phyloP scores from a whole-genome alignment of 2,329 filamentous ascomycete genomes.

The Penicillium concentricum region DNA sequence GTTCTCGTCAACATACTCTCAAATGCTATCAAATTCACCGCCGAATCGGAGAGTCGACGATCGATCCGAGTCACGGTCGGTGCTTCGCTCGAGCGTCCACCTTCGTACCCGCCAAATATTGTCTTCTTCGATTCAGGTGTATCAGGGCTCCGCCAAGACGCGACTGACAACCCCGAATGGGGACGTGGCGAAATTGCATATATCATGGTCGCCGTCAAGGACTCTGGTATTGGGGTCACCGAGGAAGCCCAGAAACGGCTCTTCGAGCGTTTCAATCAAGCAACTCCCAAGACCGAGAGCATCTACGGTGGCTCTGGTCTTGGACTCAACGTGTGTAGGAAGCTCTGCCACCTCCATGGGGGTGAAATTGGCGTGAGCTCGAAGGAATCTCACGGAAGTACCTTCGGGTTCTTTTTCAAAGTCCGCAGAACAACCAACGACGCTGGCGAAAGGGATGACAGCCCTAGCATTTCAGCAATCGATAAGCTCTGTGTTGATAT shows the following conservation, averaged over 20 bases:
- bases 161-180: slow-evolving; percentile 51
- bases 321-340: slow-evolving; percentile 74
- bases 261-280: slow-evolving; percentile 77
- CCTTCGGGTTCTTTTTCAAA: slow-evolving; percentile 59
- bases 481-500: slow-evolving; percentile 20
- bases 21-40: slow-evolving; percentile 80
- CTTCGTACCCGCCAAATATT: slow-evolving; percentile 39
- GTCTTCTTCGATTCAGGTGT: slow-evolving; percentile 31
- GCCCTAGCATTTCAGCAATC: background rate
- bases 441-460: background rate
- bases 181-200: slow-evolving; percentile 59
- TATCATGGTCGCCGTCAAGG: slow-evolving; percentile 71
- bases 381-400: slow-evolving; percentile 55
- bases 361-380: slow-evolving; percentile 72
- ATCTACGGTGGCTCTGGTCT: slow-evolving; percentile 78
- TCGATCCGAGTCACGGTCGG: slow-evolving; percentile 54
- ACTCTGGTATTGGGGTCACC: slow-evolving; percentile 73
- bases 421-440: slow-evolving; percentile 32
- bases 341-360: slow-evolving; percentile 77
- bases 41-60: slow-evolving; percentile 43
- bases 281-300: slow-evolving; percentile 71
- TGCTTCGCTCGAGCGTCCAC: slow-evolving; percentile 48
- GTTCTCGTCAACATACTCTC: slow-evolving; percentile 78
- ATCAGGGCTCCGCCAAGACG: slow-evolving; percentile 26
- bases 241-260: slow-evolving; percentile 70